Evolutionary conservation across 768 basidiomycete species (phyloP), one percentile per base, ranked within the genome.

Genomic region (Lactifluus piperatus): DNA sequence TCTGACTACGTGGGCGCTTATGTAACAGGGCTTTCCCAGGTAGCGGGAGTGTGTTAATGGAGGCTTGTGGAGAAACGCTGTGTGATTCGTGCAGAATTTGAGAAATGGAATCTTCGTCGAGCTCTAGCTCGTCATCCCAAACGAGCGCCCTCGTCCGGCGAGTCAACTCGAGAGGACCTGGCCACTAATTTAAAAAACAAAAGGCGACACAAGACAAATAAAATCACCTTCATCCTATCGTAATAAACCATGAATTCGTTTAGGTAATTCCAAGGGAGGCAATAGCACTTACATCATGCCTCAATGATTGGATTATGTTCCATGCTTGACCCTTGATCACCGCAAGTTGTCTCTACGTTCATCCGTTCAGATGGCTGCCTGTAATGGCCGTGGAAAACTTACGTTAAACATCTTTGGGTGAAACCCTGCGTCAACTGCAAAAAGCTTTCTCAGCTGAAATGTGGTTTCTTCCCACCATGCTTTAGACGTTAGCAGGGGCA

Each of bases 301-400:
- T 85, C 51, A 93, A 73, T 2, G 88, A 91, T 69, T 93, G 87
- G 2, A 94, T 79, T 37, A 94, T 86, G 65, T 94, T 93, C 81
- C 86, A 91, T 43, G 88, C 92, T 69, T 94, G 92, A 13, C 91
- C 92, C 73, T 94, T 94, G 59, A 95, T 86, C 5, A 95, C 91
- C n/a, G 91, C 86, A 56, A 94, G 72, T 78, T 95, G 93, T 60
- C 86, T 78, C 86, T 89, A 67, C 44, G 57, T 27, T 48, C 32
- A 27, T n/a, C 29, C 30, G 39, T 53, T 27, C 46, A 49, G 56
- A 52, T 37, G 59, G 56, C 16, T 27, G 26, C 34, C 36, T 26
- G 6, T 34, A 11, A 22, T 4, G 49, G 51, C 27, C 47, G 53
- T 37, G 32, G 52, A 30, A 46, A 13, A 70, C 79, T 70, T 66